Evolutionary conservation across 345 rosid genomes (phyloP).

Genomic region (Cardiospermum halicacabum): DNA sequence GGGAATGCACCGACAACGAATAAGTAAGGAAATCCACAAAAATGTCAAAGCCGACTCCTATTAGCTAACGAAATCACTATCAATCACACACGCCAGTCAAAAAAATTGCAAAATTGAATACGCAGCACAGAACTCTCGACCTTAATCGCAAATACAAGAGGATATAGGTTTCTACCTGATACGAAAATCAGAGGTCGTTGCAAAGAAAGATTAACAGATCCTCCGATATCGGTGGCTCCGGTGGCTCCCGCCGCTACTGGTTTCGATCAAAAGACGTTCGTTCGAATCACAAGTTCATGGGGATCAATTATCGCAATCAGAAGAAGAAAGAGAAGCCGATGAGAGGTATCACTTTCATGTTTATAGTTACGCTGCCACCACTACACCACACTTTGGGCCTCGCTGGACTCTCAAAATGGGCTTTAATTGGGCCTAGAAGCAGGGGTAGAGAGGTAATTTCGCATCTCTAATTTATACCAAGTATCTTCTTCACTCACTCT

Average conservation of each 20-base stretch:
- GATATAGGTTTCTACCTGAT: neutral
- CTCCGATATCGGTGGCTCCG: slow-evolving; percentile 9
- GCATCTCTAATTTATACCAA: too few species aligned
- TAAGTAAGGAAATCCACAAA: neutral
- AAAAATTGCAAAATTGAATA: neutral
- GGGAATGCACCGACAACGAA: neutral
- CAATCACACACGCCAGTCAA: neutral
- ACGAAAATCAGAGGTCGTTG: neutral
- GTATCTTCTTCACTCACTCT: too few species aligned
- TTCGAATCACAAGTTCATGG: neutral
- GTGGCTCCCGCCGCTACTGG: neutral
- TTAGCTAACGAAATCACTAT: neutral
- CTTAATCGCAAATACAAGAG: neutral
- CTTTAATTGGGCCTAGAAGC: neutral
- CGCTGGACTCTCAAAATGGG: neutral
- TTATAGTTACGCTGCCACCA: neutral
- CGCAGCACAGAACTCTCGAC: neutral
- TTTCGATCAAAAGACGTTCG: neutral
- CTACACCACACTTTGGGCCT: neutral
- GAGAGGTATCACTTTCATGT: too few species aligned
- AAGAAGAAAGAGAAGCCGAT: too few species aligned
- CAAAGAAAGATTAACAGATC: neutral
- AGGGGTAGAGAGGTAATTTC: too few species aligned
- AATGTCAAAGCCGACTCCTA: neutral
- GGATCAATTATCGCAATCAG: neutral